phyloP scores from a whole-genome alignment of 257 asterid species.

The Orobanche coerulescens region DNA sequence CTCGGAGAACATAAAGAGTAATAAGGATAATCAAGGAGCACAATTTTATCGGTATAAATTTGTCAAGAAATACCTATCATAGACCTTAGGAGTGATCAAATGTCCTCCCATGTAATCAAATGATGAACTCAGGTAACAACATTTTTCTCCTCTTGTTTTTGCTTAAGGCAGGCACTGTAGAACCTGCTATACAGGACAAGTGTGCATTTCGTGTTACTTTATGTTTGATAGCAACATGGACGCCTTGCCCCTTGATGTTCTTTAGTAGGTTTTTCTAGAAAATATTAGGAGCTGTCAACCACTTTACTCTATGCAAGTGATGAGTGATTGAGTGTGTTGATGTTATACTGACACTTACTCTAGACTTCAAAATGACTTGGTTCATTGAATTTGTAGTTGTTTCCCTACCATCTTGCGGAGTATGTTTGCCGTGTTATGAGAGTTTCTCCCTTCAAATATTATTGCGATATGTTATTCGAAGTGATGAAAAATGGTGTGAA shows the following conservation, averaged over 20 bases:
- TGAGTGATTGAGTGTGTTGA: background rate
- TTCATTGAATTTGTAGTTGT: slow-evolving; percentile 60
- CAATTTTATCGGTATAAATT: background rate
- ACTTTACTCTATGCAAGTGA: background rate
- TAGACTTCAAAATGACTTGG: slow-evolving; percentile 15
- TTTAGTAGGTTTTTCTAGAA: slow-evolving; percentile 11
- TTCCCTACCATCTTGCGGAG: slow-evolving; percentile 96
- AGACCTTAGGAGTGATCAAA: background rate
- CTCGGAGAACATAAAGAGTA: background rate
- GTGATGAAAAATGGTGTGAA: slow-evolving; percentile 92
- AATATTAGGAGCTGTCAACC: background rate
- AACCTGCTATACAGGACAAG: slow-evolving; percentile 12
- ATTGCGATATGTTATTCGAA: slow-evolving; percentile 93
- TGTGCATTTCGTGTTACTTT: background rate
- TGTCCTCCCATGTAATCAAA: background rate
- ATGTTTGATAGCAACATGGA: slow-evolving; percentile 13
- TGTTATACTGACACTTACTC: slow-evolving; percentile 7
- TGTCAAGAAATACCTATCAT: background rate
- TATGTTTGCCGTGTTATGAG: slow-evolving; percentile 97
- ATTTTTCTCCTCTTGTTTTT: slow-evolving; percentile 7
- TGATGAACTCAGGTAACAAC: background rate
- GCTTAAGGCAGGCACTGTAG: background rate
- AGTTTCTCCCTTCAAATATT: slow-evolving; percentile 94
- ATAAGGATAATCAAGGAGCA: slow-evolving; percentile 11
- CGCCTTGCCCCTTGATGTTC: slow-evolving; percentile 8